These are phyloP conservation scores for Penicillium brasilianum DNA, from an alignment of 2,329 filamentous ascomycete genomes.

Conservation along the genomic window DNA sequence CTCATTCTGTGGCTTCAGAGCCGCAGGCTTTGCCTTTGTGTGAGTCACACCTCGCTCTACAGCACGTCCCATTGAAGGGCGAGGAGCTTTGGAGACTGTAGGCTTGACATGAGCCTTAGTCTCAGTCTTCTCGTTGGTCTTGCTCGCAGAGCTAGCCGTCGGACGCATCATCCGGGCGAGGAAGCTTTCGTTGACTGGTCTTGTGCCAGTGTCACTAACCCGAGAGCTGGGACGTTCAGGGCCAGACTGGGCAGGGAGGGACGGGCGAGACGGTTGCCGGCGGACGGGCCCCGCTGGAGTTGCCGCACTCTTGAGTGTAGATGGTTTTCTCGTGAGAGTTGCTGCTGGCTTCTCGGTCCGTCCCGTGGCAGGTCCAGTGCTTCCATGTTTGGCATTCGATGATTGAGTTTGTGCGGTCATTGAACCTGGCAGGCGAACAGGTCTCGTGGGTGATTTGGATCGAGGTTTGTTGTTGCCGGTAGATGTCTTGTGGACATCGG, in stretches of 20 bases:
- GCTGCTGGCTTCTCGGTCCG: constrained; percentile 34
- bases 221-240: constrained; percentile 49
- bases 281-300: constrained; percentile 33
- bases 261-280: constrained; percentile 40
- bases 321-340: constrained; percentile 44
- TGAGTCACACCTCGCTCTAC: constrained; percentile 27
- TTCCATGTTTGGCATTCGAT: constrained; percentile 43
- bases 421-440: constrained; percentile 48
- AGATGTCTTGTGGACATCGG: constrained; percentile 34
- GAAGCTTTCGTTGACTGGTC: constrained; percentile 52
- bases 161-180: constrained; percentile 59
- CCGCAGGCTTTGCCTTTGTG: constrained; percentile 23
- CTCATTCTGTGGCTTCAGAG: constrained; percentile 28
- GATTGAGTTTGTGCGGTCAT: constrained; percentile 48
- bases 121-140: constrained; percentile 54
- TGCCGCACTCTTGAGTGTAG: constrained; percentile 38
- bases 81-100: constrained; percentile 28
- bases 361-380: constrained; percentile 31
- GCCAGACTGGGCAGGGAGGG: constrained; percentile 35
- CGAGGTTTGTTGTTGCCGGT: constrained; percentile 34
- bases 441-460: constrained; percentile 48
- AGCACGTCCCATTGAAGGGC: constrained; percentile 32
- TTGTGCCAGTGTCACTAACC: constrained; percentile 43
- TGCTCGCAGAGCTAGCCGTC: constrained; percentile 56
- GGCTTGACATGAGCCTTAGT: constrained; percentile 44